A percentile compares a stretch with the other conserved stretches of the same genome.
These are phyloP conservation scores for Populus nigra DNA, from an alignment of 345 rosid genomes.

Conservation along the genomic window DNA sequence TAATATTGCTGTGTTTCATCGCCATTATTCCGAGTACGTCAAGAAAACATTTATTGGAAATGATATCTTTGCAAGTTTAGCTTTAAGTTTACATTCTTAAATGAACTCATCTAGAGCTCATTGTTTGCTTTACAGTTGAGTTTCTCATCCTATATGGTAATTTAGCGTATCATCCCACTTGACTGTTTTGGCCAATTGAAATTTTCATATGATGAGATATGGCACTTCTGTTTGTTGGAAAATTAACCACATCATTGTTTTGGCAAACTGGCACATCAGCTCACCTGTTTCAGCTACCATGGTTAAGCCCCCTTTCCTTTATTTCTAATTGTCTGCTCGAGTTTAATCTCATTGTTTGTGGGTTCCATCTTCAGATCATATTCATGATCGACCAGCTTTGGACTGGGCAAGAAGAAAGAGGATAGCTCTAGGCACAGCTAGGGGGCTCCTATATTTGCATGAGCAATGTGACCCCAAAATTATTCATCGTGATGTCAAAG, in stretches of 20 bases:
- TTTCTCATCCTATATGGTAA: not conserved
- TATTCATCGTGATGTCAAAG: slow-evolving; percentile 93
- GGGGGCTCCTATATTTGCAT: slow-evolving; percentile 81
- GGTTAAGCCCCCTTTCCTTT: not conserved
- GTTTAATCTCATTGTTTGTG: not conserved
- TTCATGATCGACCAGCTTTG: slow-evolving; percentile 65
- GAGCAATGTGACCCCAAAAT: slow-evolving; percentile 96
- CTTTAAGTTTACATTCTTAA: not conserved
- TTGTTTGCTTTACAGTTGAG: not conserved
- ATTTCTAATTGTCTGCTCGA: not conserved
- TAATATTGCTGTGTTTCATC: not conserved
- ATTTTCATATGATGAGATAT: not conserved
- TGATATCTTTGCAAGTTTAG: not conserved
- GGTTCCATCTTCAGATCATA: slow-evolving; percentile 44
- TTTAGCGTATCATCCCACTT: not conserved
- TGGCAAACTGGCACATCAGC: not conserved
- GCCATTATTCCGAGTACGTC: not conserved
- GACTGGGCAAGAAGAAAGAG: slow-evolving; percentile 85
- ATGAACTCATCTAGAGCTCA: not conserved
- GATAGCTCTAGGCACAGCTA: slow-evolving; percentile 85
- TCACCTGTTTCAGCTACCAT: not conserved
- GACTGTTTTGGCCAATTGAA: not conserved
- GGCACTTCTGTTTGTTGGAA: not conserved
- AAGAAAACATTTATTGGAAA: not conserved
- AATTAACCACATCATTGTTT: not conserved